Conservation (phyloP, 2,329 filamentous ascomycete species). For the Exophiala spinifera region DNA sequence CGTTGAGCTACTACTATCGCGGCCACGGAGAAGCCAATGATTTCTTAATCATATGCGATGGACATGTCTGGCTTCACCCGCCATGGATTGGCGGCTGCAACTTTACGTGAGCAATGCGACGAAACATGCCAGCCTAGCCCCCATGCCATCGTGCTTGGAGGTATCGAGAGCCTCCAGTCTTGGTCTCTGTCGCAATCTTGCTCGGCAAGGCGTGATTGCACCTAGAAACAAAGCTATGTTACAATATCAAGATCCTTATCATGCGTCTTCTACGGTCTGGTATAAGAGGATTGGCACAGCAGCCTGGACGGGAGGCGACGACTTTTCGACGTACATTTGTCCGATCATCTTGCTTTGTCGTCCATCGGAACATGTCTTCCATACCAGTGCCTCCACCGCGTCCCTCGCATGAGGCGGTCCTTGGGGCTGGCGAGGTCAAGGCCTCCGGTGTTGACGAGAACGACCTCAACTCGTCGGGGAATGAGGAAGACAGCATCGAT, state of each 20-base stretch:
- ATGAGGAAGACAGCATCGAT: slow-evolving; percentile 18
- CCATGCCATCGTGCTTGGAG: no score
- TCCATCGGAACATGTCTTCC: slow-evolving; percentile 1
- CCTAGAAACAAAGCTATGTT: neutral
- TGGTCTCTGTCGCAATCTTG: slow-evolving; percentile 7
- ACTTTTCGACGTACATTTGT: neutral
- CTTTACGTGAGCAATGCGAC: slow-evolving; percentile 31
- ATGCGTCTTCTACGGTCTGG: neutral
- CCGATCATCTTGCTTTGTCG: neutral
- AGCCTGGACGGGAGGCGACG: neutral
- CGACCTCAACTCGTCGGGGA: neutral
- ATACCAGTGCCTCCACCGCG: slow-evolving; percentile 3
- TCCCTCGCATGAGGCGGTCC: slow-evolving; percentile 7
- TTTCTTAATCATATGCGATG: no score
- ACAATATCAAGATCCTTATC: neutral
- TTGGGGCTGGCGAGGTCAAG: slow-evolving; percentile 6
- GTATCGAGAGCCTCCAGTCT: neutral
- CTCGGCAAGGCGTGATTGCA: slow-evolving; percentile 8
- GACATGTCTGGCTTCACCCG: no score
- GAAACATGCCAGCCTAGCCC: slow-evolving; percentile 32
- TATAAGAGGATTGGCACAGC: neutral
- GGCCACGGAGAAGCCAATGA: neutral
- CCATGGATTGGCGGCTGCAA: neutral
- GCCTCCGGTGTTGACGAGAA: neutral
- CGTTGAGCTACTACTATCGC: neutral